These are phyloP conservation scores for Hemerocallis citrina DNA, from an alignment of 106 monocot species.

Conservation along the genomic window DNA sequence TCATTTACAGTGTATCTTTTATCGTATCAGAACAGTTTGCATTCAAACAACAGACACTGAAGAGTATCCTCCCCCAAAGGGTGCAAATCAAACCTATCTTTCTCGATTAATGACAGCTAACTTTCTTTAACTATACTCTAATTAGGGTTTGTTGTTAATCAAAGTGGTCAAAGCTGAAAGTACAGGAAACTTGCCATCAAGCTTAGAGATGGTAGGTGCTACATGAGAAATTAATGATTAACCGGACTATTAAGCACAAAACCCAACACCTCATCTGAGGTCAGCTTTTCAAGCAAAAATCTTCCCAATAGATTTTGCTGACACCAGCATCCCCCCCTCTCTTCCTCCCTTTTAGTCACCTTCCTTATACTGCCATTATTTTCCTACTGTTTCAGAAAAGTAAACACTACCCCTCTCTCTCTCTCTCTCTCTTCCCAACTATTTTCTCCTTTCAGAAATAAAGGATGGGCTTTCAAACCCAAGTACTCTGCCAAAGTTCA, in stretches of 20 bases:
- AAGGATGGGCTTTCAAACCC: not conserved
- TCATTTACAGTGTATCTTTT: not conserved
- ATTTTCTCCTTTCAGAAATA: not conserved
- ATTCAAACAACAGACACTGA: not conserved
- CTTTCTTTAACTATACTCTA: too few species aligned
- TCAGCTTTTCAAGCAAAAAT: not conserved
- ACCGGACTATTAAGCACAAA: not conserved
- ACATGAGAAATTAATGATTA: too few species aligned
- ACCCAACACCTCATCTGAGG: not conserved
- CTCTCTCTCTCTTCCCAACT: not conserved
- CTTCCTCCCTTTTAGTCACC: not conserved
- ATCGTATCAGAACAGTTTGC: not conserved
- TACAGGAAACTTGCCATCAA: not conserved
- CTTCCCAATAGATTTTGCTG: slow-evolving; percentile 25
- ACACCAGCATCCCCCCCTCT: slow-evolving; percentile 11
- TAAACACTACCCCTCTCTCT: not conserved
- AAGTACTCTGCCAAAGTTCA: slow-evolving; percentile 10
- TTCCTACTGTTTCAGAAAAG: not conserved
- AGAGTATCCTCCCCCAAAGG: not conserved
- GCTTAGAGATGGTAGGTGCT: too few species aligned
- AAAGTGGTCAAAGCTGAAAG: too few species aligned
- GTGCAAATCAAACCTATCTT: not conserved
- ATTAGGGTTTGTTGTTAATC: too few species aligned
- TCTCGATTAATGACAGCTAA: too few species aligned
- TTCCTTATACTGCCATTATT: slow-evolving; percentile 10